Evolutionary conservation across 148 eudicot genomes (phyloP).

Genomic region (Chenopodium berlandieri): DNA sequence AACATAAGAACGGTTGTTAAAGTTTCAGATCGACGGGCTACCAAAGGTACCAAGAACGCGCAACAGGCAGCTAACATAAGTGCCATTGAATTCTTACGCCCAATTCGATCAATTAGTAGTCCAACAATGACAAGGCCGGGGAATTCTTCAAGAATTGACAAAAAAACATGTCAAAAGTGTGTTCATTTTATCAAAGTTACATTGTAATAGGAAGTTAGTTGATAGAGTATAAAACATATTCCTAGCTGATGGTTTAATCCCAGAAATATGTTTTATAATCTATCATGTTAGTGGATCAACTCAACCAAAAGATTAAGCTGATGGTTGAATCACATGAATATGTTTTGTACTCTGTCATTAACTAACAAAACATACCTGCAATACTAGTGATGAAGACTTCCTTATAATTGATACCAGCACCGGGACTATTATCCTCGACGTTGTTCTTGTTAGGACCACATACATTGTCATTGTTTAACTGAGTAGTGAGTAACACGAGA

Average conservation of each 20-base stretch:
- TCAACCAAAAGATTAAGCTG: no score
- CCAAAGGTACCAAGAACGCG: neutral
- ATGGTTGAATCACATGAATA: no score
- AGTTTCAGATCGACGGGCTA: neutral
- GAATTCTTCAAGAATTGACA: neutral
- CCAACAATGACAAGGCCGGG: slow-evolving; percentile 3
- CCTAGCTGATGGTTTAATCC: no score
- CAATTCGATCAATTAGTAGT: neutral
- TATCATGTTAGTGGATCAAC: no score
- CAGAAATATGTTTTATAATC: no score
- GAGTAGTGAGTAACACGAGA: slow-evolving; percentile 73
- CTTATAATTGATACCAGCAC: slow-evolving; percentile 27
- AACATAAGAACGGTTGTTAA: neutral
- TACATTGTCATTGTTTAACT: slow-evolving; percentile 46
- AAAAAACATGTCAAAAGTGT: neutral
- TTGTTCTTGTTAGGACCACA: slow-evolving; percentile 34
- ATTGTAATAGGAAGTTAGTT: no score
- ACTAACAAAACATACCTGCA: slow-evolving; percentile 48
- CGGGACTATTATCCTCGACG: neutral
- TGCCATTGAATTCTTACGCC: slow-evolving; percentile 2
- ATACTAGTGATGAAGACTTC: slow-evolving; percentile 76
- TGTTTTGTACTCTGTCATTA: neutral
- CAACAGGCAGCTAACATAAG: neutral
- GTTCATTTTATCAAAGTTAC: no score
- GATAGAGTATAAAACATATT: no score